Evolutionary conservation across 1,284 basidiomycete species (phyloP), one percentile per base, ranked within the genome.

Genomic region (Pholiota adiposa): DNA sequence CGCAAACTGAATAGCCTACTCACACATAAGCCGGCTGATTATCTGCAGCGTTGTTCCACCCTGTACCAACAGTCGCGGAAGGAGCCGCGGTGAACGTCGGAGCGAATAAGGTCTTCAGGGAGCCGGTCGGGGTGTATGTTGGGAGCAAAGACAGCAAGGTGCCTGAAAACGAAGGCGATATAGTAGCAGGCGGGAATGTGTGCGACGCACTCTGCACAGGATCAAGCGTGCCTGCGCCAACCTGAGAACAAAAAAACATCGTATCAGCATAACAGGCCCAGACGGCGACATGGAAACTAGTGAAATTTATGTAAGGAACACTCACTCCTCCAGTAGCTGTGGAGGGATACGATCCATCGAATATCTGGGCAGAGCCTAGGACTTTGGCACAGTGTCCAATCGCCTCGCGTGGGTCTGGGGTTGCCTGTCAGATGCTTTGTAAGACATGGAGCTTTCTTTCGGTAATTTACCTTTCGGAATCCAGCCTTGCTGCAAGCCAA

Each of bases 401-500:
- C 3, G 88, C 84, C 6, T 77, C 73, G 64, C 91, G 81, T 29
- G 92, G 92, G 74, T 94, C 89, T 67, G 70, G 36, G 36, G 36
- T 7, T 50, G 33, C 40, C 48, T 38, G 21, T 50, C 18, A n/a
- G 36, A 23, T 3, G 33, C 48, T 23, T 36, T 58, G 23, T 19
- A 51, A 14, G 4, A n/a, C n/a, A n/a, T n/a, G n/a, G n/a, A 7
- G 36, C 9, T 4, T 7, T 38, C 36, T 29, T 57, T 40, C 12
- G 21, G 33, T 25, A 49, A 36, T 58, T 41, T 59, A 74, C 77
- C 77, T 72, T 74, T 72, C 21, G 92, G 91, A 69, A 93, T 84
- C 88, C 89, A 94, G 9, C 92, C 92, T 61, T 79, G 69, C 66
- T 87, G 74, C 44, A 91, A 75, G 38, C 91, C 92, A 52, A 93